Evolutionary conservation across 768 basidiomycete genomes (phyloP).

Genomic region (Pisolithus sp.): DNA sequence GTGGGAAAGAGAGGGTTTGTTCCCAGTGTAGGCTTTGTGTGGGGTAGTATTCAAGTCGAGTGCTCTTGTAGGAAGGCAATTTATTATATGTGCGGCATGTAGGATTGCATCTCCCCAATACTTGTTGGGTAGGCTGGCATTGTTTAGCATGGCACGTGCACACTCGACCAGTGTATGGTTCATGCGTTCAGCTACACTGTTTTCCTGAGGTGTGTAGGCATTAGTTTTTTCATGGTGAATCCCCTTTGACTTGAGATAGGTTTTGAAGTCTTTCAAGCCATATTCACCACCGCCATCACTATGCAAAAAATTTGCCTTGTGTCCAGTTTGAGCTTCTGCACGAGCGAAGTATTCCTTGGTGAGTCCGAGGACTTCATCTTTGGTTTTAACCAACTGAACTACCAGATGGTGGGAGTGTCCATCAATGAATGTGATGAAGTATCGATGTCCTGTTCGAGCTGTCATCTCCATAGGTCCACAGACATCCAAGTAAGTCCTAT

Average conservation of each 20-base stretch:
- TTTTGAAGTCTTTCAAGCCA: too few species aligned
- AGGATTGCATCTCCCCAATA: neutral
- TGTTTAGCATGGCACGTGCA: too few species aligned
- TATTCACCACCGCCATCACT: too few species aligned
- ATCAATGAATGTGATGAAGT: conserved; percentile 18
- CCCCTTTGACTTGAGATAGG: too few species aligned
- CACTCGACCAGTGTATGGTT: too few species aligned
- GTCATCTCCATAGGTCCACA: conserved; percentile 4
- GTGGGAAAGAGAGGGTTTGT: conserved; percentile 18
- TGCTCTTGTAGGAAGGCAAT: neutral
- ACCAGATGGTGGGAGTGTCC: conserved; percentile 10
- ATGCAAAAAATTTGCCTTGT: too few species aligned
- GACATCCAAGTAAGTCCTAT: too few species aligned
- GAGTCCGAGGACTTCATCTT: conserved; percentile 5
- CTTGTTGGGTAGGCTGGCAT: neutral
- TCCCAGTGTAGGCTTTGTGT: conserved; percentile 14
- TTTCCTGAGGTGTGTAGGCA: too few species aligned
- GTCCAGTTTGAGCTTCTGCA: too few species aligned
- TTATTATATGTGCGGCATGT: neutral
- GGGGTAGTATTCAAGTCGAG: conserved; percentile 12
- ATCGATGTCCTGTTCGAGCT: conserved; percentile 5
- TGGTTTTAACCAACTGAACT: conserved; percentile 8
- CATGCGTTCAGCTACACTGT: too few species aligned
- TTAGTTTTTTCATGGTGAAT: too few species aligned
- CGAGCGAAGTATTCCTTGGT: too few species aligned